Evolutionary conservation across 2,329 filamentous ascomycete species (phyloP), one percentile per base, ranked within the genome.

Genomic region (Trichophaea hybrida): DNA sequence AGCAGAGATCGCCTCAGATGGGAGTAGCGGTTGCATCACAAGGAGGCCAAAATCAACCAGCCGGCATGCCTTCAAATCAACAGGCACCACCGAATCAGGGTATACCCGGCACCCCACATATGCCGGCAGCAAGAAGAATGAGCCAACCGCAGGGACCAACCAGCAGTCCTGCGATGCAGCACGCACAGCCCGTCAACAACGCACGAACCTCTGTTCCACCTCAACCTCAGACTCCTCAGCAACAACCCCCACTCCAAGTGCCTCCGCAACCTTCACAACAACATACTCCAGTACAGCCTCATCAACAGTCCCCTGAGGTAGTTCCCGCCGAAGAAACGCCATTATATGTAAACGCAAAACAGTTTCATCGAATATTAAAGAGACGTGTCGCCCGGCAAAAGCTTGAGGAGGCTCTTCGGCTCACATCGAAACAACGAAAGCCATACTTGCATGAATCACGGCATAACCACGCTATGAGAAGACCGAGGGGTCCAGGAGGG

Each of bases 391-490:
- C 93, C 5, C 81, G 93, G 37, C 93, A 97, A 73, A 88, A 88
- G 71, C 77, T 98, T 13, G 93, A 98, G 72, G 93, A 98, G 72
- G 87, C 90, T 58, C 75, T 98, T 48, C 82, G 93, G 46, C 75
- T 97, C 60, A 97, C 93, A 0, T 94, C 86, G 7, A 98, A 98
- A 74, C 91, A 91, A 32, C 83, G 93, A 38, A 97, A 96, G 74
- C 93, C 93, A 2, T 98, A 98, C 69, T 78, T 98, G 35, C 93
- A 98, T 74, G 93, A 98, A 71, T 97, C 91, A 32, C 81, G 93
- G 69, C 93, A 98, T 73, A 97, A 97, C 70, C 93, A 98, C 73
- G 93, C 93, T 7, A 98, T 98, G 93, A 83, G 93, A 60, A 79
- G 93, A 68, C 93, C 93, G 33, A 82, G 93, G 71, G 93, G 93